Evolutionary conservation across 352 stramenopile genomes (phyloP).

Genomic region (Phytophthora pistaciae): DNA sequence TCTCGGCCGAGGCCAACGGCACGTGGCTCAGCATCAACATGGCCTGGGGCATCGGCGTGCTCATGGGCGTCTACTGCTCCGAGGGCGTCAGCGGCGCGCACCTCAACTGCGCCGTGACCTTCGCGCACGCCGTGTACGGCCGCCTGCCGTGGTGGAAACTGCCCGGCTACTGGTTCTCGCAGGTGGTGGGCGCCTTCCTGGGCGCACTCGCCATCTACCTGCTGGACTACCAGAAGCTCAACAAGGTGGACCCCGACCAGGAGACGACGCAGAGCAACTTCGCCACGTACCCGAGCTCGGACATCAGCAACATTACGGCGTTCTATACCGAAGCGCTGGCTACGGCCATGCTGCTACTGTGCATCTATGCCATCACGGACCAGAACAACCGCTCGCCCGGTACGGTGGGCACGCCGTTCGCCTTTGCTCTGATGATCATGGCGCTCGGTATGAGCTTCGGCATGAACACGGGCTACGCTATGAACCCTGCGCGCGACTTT

Average conservation of each 20-base stretch:
- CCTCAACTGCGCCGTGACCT: constrained; percentile 1
- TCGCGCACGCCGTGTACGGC: constrained; percentile 3
- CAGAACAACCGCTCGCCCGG: constrained; percentile 17
- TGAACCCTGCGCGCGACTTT: constrained; percentile 19
- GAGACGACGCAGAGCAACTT: constrained; percentile 13
- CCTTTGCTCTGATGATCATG: constrained; percentile 1
- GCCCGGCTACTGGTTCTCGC: constrained; percentile 8
- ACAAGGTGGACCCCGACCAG: constrained; percentile 9
- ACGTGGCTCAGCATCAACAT: constrained; percentile 9
- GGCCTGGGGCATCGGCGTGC: constrained; percentile 16
- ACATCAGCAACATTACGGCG: constrained; percentile 17
- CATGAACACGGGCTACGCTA: constrained; percentile 10
- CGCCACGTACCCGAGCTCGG: constrained; percentile 14
- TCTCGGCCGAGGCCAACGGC: constrained; percentile 11
- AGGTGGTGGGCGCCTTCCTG: constrained; percentile 9
- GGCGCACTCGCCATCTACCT: constrained; percentile 8
- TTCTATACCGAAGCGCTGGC: constrained; percentile 12
- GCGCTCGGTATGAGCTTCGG: constrained; percentile 1
- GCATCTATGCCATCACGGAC: constrained; percentile 23
- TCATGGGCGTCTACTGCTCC: constrained; percentile 22
- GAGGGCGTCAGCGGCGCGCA: constrained; percentile 16
- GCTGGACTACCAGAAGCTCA: constrained; percentile 21
- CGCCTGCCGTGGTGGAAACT: constrained; percentile 5
- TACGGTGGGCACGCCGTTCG: background rate
- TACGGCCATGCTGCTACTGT: constrained; percentile 6